phyloP scores from a whole-genome alignment of 148 eudicot species.

The Persicaria tinctoria region DNA sequence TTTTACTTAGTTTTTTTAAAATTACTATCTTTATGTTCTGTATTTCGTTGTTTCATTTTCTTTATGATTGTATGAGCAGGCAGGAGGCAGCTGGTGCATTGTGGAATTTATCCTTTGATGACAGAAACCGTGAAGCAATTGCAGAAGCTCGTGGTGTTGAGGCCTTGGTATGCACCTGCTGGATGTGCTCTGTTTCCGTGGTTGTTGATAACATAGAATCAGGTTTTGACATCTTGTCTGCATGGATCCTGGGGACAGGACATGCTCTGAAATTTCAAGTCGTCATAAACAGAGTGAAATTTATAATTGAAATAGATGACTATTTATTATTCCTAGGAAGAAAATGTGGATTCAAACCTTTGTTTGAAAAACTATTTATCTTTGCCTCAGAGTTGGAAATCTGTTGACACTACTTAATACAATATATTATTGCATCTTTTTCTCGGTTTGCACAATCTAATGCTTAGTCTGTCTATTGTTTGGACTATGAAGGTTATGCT shows the following conservation, averaged over 20 bases:
- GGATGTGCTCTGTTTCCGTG: not conserved
- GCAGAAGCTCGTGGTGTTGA: conserved; percentile 95
- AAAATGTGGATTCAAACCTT: not conserved
- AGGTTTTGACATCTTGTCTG: conserved; percentile 4
- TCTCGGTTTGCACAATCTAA: not conserved
- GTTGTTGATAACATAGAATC: not conserved
- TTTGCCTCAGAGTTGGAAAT: not conserved
- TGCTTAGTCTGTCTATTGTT: conserved; percentile 9
- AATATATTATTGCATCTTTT: not conserved
- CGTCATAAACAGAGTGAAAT: conserved; percentile 1
- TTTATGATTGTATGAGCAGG: conserved; percentile 30
- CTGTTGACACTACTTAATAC: not conserved
- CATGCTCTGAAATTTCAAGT: not conserved
- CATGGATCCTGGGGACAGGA: not conserved
- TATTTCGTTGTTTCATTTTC: not conserved
- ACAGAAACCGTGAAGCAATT: conserved; percentile 90
- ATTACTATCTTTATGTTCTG: not conserved
- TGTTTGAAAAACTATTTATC: not conserved
- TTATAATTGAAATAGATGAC: not conserved
- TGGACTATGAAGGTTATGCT: conserved; percentile 67
- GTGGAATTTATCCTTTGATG: conserved; percentile 97
- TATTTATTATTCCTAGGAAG: not conserved
- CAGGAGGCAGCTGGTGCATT: conserved; percentile 99
- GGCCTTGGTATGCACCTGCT: conserved; percentile 64
- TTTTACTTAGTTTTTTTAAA: too few species aligned